Evolutionary conservation across 306 rosid species (phyloP), one percentile per base, ranked within the genome.

Genomic region (Lathyrus aphaca): DNA sequence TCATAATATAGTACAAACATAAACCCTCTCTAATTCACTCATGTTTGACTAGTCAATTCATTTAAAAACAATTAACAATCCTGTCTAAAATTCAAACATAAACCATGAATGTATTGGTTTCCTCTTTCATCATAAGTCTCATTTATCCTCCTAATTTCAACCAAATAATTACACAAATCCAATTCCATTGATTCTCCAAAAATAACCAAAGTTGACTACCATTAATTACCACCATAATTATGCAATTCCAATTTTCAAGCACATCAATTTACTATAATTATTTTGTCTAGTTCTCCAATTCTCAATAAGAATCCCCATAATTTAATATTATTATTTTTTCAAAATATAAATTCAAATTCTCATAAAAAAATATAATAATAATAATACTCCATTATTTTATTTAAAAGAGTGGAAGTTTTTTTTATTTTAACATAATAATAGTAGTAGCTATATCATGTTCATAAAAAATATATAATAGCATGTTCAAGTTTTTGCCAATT

Each of bases 371-470:
- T 23, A 1, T 23, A 23, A 25, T 3, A 42, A 10, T 10, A 11
- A 42, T 42, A 35, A 35, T 35, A 35, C 2, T 35, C 10, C 39
- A 11, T 42, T 42, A 42, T 42, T 42, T 42, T 42, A 12, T 46
- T 35, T 35, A 35, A 35, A 35, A 35, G 10, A 35, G 10, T 35
- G 39, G 39, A 32, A 32, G 1, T 7, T 32, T 32, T 35, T 35
- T 7, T 35, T 7, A 7, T 35, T 7, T 35, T 7, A 7, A 7
- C 39, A 35, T 35, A 35, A 35, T 35, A 35, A 35, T 35, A 35
- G 58, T 51, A 51, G 27, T 51, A 19, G 58, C 30, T 51, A 51
- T 51, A 19, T 9, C 58, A 51, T 51, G 29, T 19, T 51, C 30
- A 51, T 50, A 50, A 18, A 51, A 17, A 46, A 46, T 35, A 46